Base-by-base conservation (phyloP, 2,329 filamentous ascomycete species). In the Monosporascus sp. region DNA sequence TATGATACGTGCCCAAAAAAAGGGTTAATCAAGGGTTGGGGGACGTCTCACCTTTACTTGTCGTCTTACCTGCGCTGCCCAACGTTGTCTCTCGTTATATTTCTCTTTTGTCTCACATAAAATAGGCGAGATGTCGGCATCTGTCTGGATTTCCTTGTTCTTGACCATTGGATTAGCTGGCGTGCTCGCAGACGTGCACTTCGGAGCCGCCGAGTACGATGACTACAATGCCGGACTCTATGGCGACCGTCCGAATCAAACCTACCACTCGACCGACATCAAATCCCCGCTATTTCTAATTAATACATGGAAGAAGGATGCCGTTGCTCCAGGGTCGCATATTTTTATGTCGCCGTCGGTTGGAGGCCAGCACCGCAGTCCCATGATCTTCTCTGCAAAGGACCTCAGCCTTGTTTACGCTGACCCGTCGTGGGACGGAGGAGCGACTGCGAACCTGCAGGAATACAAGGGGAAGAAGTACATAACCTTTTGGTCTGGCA, bases 401-500 rank as follows among this genome's bases (percentile, higher is more conserved):
- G 64, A 65, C 18, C 50, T 62, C 49, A 63, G 62, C 37, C 53
- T 65, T 14, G 64, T 66, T 1, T 66, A 64, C 48, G 56, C 55
- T 3, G 60, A 62, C 48, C 54, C 57, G 45, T 42, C 24, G 9
- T 63, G 59, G 53, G 50, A 57, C 36, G 58, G 54, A 11, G 57
- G 55, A 14, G 61, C 52, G 14, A 54, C 59, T n/a, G 46, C 55
- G 5, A 47, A 65, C 37, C 62, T 67, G 15, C 67, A 70, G 51
- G 54, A 54, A 6, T 61, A 70, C 52, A 61, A 68, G 37, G 66
- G 67, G 14, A 61, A 51, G 6, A 55, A 60, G 1, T 68, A 71
- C 50, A 51, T 72, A n/a, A 68, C 68, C 6, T 72, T 73, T 50
- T 73, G 69, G 69, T 62, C 67, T 20, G 66, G 63, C 8, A 64